Evolutionary conservation across 176 grass and related monocot genomes (phyloP), one percentile per base, ranked within the genome.

Genomic region (Bolboschoenus planiculmis): DNA sequence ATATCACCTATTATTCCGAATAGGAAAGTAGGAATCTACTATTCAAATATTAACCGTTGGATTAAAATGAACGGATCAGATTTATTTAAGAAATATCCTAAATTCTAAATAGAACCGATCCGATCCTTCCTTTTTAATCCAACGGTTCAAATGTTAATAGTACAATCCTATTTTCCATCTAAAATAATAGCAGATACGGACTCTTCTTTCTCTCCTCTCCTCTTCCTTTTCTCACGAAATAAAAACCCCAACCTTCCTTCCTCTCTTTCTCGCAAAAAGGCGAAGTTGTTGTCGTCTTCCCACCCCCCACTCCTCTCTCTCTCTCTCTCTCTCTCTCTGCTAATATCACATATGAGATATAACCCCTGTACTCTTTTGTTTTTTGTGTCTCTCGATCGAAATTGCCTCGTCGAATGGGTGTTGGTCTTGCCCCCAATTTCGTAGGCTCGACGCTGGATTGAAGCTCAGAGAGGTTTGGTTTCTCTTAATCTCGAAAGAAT

Each of bases 381-480:
- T n/a, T n/a, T n/a, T n/a, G n/a, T n/a, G n/a, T n/a, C n/a, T 20
- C 26, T 61, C 13, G 1, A 35, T 72, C 18, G 29, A 66, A 66
- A 30, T 66, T 44, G 40, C 20, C 31, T 15, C 39, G 6, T 5
- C 62, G 23, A 39, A 36, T 29, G 48, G 31, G n/a, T 40, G 73
- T 73, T 58, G 21, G n/a, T n/a, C n/a, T n/a, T n/a, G n/a, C n/a
- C 54, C 33, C 67, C 55, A 75, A 84, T 75, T 77, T 24, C 63
- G 4, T 36, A 59, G 50, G 14, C 43, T 43, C 23, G 20, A 15
- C 83, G 21, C 33, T 77, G 46, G 67, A 58, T 78, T 43, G 21
- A 42, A 61, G n/a, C 33, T 34, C 51, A 61, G 50, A 84, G 77
- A 84, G 58, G 83, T 84, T 84, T 59, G 30, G 27, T 84, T 51